Evolutionary conservation across 805 yeast species (phyloP).

Genomic region (Candida wancherniae): DNA sequence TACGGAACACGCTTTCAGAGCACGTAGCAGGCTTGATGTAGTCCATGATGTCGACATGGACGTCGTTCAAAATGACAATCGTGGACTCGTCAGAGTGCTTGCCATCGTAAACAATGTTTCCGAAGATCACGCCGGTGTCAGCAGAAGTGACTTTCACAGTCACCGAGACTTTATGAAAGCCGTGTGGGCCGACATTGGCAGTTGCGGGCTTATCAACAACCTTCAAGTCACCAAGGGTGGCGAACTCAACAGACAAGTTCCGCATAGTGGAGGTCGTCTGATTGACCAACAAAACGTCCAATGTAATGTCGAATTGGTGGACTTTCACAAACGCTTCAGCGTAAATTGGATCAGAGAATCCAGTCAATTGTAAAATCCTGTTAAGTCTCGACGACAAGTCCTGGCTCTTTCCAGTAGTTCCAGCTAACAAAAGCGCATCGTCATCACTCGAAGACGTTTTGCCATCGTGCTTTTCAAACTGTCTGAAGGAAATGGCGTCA

Average conservation of each 20-base stretch:
- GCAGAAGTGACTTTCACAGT: slow-evolving; percentile 94
- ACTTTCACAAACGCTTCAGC: slow-evolving; percentile 95
- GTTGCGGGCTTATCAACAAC: slow-evolving; percentile 88
- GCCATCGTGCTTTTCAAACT: slow-evolving; percentile 48
- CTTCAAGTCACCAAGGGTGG: slow-evolving; percentile 92
- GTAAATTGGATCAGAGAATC: slow-evolving; percentile 95
- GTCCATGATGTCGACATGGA: slow-evolving; percentile 95
- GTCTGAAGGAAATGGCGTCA: slow-evolving; percentile 74
- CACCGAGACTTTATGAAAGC: slow-evolving; percentile 83
- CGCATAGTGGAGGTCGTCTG: slow-evolving; percentile 90
- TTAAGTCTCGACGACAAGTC: slow-evolving; percentile 72
- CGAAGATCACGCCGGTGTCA: slow-evolving; percentile 96
- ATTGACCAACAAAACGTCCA: slow-evolving; percentile 90
- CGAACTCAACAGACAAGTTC: slow-evolving; percentile 89
- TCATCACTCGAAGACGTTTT: slow-evolving; percentile 31
- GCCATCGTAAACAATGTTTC: slow-evolving; percentile 95
- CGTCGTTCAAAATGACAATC: slow-evolving; percentile 88
- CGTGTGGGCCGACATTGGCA: slow-evolving; percentile 94
- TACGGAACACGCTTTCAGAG: slow-evolving; percentile 83
- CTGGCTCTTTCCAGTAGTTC: slow-evolving; percentile 47
- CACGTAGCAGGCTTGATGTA: slow-evolving; percentile 94
- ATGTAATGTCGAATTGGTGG: slow-evolving; percentile 93
- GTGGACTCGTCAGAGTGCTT: slow-evolving; percentile 86
- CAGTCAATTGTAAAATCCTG: slow-evolving; percentile 92
- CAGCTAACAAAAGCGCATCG: slow-evolving; percentile 56